Evolutionary conservation across 768 basidiomycete genomes (phyloP).

Genomic region (Multifurca ochricompacta): DNA sequence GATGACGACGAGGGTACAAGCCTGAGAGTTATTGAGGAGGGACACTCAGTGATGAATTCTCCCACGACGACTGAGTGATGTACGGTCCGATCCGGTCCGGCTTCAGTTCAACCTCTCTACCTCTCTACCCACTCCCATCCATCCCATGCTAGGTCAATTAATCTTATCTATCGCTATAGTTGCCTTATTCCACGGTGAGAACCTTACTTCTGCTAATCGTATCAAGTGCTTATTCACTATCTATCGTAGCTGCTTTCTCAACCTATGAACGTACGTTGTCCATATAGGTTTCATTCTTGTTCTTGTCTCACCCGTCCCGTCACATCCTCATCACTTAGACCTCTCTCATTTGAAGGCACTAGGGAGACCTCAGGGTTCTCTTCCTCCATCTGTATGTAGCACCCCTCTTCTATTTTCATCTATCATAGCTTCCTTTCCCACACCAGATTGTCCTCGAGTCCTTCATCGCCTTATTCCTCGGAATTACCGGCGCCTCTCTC

Average conservation of each 20-base stretch:
- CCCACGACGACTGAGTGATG: neutral
- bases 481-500: constrained; percentile 65
- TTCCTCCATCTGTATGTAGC: constrained; percentile 53
- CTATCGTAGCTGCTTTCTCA: constrained; percentile 59
- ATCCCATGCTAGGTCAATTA: constrained; percentile 7
- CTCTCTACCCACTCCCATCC: neutral
- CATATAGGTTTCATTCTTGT: neutral
- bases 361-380: constrained; percentile 55
- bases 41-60: too few relatives aligned
- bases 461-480: constrained; percentile 52
- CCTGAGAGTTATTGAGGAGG: too few relatives aligned
- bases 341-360: constrained; percentile 70
- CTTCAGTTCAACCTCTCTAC: neutral
- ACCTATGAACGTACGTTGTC: constrained; percentile 63
- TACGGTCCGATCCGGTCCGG: constrained; percentile 1
- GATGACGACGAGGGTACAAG: too few relatives aligned
- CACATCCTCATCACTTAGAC: constrained; percentile 36
- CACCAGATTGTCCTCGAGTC: constrained; percentile 61
- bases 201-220: neutral
- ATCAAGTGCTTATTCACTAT: neutral
- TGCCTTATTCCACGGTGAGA: constrained; percentile 17
- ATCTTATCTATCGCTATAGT: constrained; percentile 11
- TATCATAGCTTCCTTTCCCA: neutral
- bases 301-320: neutral
- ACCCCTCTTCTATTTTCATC: constrained; percentile 1